These are phyloP conservation scores for Plenodomus lindquistii DNA, from an alignment of 2,329 filamentous ascomycete genomes.

Conservation along the genomic window DNA sequence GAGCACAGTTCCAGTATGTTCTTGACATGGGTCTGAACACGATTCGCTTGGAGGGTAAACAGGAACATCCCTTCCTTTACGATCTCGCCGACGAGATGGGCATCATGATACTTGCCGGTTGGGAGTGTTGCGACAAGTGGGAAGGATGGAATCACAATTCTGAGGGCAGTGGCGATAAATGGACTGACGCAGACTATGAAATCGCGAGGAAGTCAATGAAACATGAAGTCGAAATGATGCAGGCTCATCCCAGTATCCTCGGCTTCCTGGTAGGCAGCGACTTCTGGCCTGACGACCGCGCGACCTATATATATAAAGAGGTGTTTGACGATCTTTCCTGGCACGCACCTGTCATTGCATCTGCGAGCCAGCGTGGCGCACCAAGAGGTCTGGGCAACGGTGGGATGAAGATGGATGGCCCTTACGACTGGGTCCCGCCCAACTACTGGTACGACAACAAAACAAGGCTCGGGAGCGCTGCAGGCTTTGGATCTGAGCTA, in stretches of 20 bases:
- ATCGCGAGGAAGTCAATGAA: constrained; percentile 60
- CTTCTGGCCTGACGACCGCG: constrained; percentile 64
- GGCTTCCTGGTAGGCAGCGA: constrained; percentile 65
- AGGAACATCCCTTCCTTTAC: constrained; percentile 66
- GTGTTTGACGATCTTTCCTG: constrained; percentile 58
- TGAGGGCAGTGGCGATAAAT: constrained; percentile 53
- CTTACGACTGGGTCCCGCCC: constrained; percentile 68
- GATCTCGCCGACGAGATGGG: constrained; percentile 62
- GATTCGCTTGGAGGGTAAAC: constrained; percentile 66
- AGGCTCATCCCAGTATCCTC: constrained; percentile 62
- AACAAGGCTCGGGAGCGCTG: constrained; percentile 59
- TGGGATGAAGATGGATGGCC: constrained; percentile 69
- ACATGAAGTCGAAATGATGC: constrained; percentile 64
- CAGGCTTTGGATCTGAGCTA: constrained; percentile 66
- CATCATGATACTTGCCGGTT: constrained; percentile 65
- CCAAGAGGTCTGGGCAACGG: constrained; percentile 57
- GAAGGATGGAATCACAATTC: constrained; percentile 66
- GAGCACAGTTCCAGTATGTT: constrained; percentile 56
- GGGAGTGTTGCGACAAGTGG: constrained; percentile 72
- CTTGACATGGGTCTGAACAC: constrained; percentile 67
- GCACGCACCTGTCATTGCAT: constrained; percentile 61
- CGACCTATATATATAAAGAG: constrained; percentile 57
- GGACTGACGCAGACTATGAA: constrained; percentile 59
- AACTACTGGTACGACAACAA: constrained; percentile 65
- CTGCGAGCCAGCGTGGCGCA: constrained; percentile 60